Evolutionary conservation across 306 rosid species (phyloP), one percentile per base, ranked within the genome.

Genomic region (Malus orientalis): DNA sequence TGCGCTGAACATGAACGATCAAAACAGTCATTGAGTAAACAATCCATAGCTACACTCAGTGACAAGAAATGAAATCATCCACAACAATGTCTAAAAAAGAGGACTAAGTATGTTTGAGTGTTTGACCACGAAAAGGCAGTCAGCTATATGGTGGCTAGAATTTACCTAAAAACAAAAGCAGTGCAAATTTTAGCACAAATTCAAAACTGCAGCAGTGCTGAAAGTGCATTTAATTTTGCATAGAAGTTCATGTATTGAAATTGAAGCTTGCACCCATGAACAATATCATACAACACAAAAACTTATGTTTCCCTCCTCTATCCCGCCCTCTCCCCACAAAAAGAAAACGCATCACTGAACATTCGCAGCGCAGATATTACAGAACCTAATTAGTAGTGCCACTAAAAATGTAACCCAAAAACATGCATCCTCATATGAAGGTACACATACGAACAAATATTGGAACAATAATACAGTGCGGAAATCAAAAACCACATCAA

Each of bases 1-100:
- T 94, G 74, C 97, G 97, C 98, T 94, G 92, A 67, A 69, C 2
- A 66, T 29, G 45, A 76, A 77, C 3, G 4, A 80, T 80, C 49
- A 59, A 29, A 40, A 59, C 42, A 77, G 19, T 62, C 45, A 57
- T 1, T 61, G 32, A 32, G 59, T 57, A 15, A 76, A 74, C 58
- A 71, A 13, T 27, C 32, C 40, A 69, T 27, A 4, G 15, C 74
- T 69, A 40, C 14, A 2, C 27, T 22, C 11, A 16, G 66, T 61
- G 18, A 60, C 36, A 25, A 25, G 66, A 60, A 12, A 61, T 61
- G 6, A 61, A 61, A 60, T 12, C 9, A 60, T 60, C 13, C 1
- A 61, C 11, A 1, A 61, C 66, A 27, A 12, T 19, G 45, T 57
- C 60, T 55, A 55, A 55, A 18, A 40, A 55, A 6, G 27, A 6